A percentile compares a stretch with the other conserved stretches of the same genome.
Evolutionary conservation across 331 rosid genomes (phyloP).

Genomic region (Erythrophleum ivorense): DNA sequence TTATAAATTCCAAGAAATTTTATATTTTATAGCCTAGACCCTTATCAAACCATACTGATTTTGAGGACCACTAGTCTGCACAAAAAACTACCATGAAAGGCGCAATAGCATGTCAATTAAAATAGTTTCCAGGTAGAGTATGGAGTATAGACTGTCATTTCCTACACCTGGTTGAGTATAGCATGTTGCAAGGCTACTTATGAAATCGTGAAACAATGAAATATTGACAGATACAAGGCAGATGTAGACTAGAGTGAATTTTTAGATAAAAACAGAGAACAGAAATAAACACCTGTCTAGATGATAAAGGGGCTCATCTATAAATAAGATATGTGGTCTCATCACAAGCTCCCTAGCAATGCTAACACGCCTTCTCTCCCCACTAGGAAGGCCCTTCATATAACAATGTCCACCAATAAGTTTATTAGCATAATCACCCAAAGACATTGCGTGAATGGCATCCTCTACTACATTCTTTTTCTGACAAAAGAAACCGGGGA

Average conservation of each 20-base stretch:
- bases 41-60: not conserved
- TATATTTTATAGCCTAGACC: not conserved
- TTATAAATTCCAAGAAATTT: not conserved
- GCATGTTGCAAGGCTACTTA: not conserved
- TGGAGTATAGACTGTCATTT: not conserved
- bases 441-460: conserved; percentile 95
- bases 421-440: conserved; percentile 86
- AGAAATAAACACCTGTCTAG: conserved; percentile 73
- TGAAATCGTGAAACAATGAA: not conserved
- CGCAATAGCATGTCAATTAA: not conserved
- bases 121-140: not conserved
- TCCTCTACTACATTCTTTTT: conserved; percentile 92
- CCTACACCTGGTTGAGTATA: not conserved
- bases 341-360: conserved; percentile 97
- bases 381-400: conserved; percentile 96
- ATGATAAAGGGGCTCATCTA: conserved; percentile 95
- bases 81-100: not conserved
- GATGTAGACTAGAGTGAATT: not conserved
- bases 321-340: conserved; percentile 91
- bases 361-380: conserved; percentile 92
- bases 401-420: conserved; percentile 95
- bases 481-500: conserved; percentile 97
- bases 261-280: conserved; percentile 9
- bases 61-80: not conserved
- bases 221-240: not conserved